Percentiles rank a stretch among this genome's conserved stretches.
Conservation (phyloP, 2,329 filamentous ascomycete genomes). For the Hymenoscyphus fraxineus region DNA sequence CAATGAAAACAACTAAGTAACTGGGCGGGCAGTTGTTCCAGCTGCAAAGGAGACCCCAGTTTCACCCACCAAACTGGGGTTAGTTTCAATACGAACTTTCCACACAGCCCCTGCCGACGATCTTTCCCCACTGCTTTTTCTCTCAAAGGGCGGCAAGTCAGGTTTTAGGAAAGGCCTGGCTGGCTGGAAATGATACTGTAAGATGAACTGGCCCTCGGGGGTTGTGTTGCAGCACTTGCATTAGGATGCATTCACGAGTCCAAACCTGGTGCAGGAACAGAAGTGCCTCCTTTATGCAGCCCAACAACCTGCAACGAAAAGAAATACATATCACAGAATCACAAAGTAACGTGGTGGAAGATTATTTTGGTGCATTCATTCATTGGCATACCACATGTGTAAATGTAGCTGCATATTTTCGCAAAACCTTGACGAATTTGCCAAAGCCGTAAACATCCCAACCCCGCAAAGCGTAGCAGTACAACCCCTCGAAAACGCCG, state of each 20-base stretch:
- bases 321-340: background rate
- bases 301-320: background rate
- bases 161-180: background rate
- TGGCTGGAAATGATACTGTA: background rate
- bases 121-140: background rate
- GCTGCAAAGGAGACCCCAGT: slow-evolving; percentile 5
- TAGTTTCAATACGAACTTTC: slow-evolving; percentile 3
- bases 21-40: background rate
- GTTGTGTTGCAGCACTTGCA: slow-evolving; percentile 1
- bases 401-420: slow-evolving; percentile 17
- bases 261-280: background rate
- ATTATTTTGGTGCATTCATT: slow-evolving; percentile 18
- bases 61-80: slow-evolving; percentile 1
- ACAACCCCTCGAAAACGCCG: slow-evolving; percentile 28
- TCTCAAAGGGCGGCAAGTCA: background rate
- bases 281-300: background rate
- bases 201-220: background rate
- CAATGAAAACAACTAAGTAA: background rate
- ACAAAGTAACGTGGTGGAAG: background rate
- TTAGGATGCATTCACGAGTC: background rate
- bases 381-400: slow-evolving; percentile 24
- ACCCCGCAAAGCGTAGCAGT: slow-evolving; percentile 21
- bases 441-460: slow-evolving; percentile 26
- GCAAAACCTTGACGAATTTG: slow-evolving; percentile 5
- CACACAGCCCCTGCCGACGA: background rate